Base-by-base conservation (phyloP, 495 filamentous ascomycete species). In the Oleoguttula mirabilis region DNA sequence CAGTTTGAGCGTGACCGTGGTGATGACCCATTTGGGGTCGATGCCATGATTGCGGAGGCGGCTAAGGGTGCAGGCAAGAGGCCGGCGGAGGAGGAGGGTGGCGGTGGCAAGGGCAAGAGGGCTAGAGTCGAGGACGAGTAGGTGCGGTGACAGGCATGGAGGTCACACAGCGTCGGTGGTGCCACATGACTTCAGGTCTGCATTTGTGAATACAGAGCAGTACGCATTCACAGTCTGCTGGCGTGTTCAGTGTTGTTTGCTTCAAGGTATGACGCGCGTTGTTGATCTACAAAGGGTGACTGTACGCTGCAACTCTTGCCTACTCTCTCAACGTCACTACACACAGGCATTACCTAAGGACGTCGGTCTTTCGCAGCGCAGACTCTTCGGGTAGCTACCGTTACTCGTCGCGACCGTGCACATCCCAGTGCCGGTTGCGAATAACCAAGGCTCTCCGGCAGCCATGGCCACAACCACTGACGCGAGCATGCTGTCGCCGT, bases 1-100 rank as follows among this genome's bases (percentile, higher is more conserved):
- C 84, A 93, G 57, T 99, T 99, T 58, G 90, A 96, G 66, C 93
- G 90, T 64, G 90, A 95, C 49, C 66, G 62, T 4, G 72, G 67
- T 14, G 71, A 71, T 14, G 88, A 95, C 65, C 84, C 86, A 5
- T 96, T 96, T 52, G 81, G 87, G 22, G 86, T 96, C 45, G 85
- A 94, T 52, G 82, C 80, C 54, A 92, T 98, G 69, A 80, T 99
- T 56, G 72, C 69, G 19, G 84, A 93, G 60, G 84, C 83, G 58
- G 79, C 62, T 48, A 65, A 75, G 46, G 56, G 66, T 1, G 59
- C 56, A 14, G 59, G 58, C 33, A 65, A 93, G 58, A 77, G 88
- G 39, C 92, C 81, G 61, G 92, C 87, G 3, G 69, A 96, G 37
- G 79, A 88, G 57, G 84, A 88, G 36, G 77, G 82, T 54, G 82